A percentile compares a stretch with the other conserved stretches of the same genome.
Evolutionary conservation across 1,284 basidiomycete genomes (phyloP).

Genomic region (Cystobasidium slooffiae): DNA sequence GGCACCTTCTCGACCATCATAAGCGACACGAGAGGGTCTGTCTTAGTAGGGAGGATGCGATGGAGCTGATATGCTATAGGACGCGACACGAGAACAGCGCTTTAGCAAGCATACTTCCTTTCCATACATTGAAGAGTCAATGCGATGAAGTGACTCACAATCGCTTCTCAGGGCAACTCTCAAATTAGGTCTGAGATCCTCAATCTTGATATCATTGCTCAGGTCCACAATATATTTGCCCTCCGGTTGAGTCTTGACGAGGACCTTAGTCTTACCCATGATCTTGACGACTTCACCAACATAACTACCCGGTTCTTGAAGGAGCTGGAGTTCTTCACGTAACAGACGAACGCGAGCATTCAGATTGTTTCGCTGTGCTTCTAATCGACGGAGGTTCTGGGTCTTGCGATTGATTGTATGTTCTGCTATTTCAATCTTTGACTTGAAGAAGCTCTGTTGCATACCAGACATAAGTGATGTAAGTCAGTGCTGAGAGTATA

Average conservation of each 20-base stretch:
- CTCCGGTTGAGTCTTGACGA: slow-evolving; percentile 94
- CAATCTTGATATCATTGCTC: slow-evolving; percentile 83
- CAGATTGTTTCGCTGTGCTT: slow-evolving; percentile 94
- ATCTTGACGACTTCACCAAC: slow-evolving; percentile 98
- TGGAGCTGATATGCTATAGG: slow-evolving; percentile 59
- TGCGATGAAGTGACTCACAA: slow-evolving; percentile 17
- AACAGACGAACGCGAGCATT: slow-evolving; percentile 92
- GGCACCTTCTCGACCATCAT: slow-evolving; percentile 99
- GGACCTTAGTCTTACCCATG: slow-evolving; percentile 98
- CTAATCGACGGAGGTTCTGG: slow-evolving; percentile 90
- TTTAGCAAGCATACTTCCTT: too few species aligned
- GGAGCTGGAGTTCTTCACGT: slow-evolving; percentile 88
- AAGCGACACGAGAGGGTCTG: slow-evolving; percentile 90
- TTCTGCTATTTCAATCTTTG: slow-evolving; percentile 92
- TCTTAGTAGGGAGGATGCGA: slow-evolving; percentile 92
- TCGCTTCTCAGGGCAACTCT: slow-evolving; percentile 96
- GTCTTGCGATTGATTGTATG: slow-evolving; percentile 93
- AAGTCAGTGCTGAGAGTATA: neutral
- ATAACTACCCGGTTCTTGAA: slow-evolving; percentile 96
- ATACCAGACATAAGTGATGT: neutral
- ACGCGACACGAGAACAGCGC: neutral
- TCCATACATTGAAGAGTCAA: too few species aligned
- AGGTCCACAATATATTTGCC: slow-evolving; percentile 77
- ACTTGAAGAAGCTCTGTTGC: slow-evolving; percentile 73
- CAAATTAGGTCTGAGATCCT: slow-evolving; percentile 78